Evolutionary conservation across 2,329 filamentous ascomycete genomes (phyloP), one percentile per base, ranked within the genome.

Genomic region (Claviceps pazoutovae): DNA sequence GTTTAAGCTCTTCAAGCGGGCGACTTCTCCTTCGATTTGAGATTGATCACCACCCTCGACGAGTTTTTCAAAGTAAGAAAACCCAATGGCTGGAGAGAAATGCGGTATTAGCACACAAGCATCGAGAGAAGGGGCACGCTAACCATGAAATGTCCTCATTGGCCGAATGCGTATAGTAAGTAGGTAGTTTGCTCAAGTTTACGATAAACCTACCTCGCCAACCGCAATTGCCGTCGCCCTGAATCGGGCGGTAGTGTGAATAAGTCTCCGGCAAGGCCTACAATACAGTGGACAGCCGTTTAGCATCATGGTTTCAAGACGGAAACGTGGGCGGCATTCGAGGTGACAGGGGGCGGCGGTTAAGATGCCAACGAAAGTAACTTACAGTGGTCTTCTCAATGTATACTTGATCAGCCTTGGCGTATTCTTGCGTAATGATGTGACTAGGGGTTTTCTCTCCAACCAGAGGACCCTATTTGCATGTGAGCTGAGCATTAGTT

Each of bases 211-310:
- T 76, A 96, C 91, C 93, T 84, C 91, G 81, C 91, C 93, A 97
- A 62, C 91, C 93, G 69, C 93, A 97, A 65, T 95, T 94, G 54
- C 93, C 93, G 70, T 97, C 91, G 50, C 93, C 91, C 67, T 86
- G 83, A 65, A 95, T 82, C 11, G 84, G 84, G 51, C 93, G 87
- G 64, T 91, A 95, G 64, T 89, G 83, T 19, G 88, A 86, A 67
- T 95, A 95, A 52, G 84, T 88, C 60, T 83, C 76, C 6, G 89
- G 85, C 51, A 98, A 76, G 19, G 83, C 78, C 89, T 95, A 59
- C 23, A 30, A 50, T 17, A 50, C 9, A 61, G 52, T 60, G 53
- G 49, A 50, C 48, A 38, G 14, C 21, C 21, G 8, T 49, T 49
- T 6, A 51, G 49, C 34, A 51, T 34, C 9, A n/a, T n/a, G 1